Evolutionary conservation across 164 flowering plant genomes (phyloP), one percentile per base, ranked within the genome.

Genomic region (grape (Vitis vinifera)): DNA sequence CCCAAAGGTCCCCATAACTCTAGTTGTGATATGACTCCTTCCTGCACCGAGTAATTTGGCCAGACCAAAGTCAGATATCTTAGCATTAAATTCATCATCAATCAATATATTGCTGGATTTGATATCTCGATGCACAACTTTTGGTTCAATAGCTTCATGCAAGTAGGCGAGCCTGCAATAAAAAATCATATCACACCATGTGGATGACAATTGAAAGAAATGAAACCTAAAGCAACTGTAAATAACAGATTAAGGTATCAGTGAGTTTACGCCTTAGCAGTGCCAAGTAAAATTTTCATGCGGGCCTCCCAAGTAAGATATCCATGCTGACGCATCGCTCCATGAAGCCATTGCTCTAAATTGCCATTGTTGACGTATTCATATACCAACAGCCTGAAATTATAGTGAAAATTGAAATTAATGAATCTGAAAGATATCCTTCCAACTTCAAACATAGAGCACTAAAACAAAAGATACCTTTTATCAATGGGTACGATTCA

Each of bases 311-410:
- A 75, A 9, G 78, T 75, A 65, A 75, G 74, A 51, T 19, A 16
- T 52, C 78, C 78, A 66, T 71, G 56, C 16, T 75, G 74, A 3
- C 74, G 73, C 73, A 71, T 75, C 47, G 70, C 74, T 14, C 78
- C 78, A 61, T 75, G 78, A 51, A 75, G 74, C 78, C 78, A 75
- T 49, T 75, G 78, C 44, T 75, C 78, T 50, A 75, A 37, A 67
- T 74, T 74, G 2, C 77, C 77, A 64, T 74, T 74, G 57, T 59
- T 69, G 19, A 74, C 77, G 48, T 75, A 75, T 55, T 75, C 78
- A 56, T 75, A 75, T 2, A 75, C 74, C 48, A 75, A 56, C 74
- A 75, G 59, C 67, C 78, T 74, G 61, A 44, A 58, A 58, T 13
- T 3, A n/a, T 13, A 13, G 27, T 11, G 30, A 12, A 61, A 61